Conservation (phyloP, 2,329 filamentous ascomycete genomes). For the Beauveria brongniartii region DNA sequence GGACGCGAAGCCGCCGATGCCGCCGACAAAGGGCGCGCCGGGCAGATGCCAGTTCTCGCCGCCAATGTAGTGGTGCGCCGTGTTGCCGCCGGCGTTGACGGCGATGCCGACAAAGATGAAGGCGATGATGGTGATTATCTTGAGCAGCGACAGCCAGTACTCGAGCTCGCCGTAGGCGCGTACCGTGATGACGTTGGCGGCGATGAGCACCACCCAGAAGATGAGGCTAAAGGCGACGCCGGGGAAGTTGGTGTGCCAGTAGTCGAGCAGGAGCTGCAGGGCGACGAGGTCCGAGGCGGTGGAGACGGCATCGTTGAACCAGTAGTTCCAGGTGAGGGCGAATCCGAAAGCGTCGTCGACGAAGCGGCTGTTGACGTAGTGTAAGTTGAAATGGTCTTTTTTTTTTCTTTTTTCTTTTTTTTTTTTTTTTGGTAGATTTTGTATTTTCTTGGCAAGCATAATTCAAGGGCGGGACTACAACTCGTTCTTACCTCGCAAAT, state of each 20-base stretch:
- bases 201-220: constrained; percentile 48
- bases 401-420: background rate
- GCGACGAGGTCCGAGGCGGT: constrained; percentile 50
- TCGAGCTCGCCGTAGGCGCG: constrained; percentile 35
- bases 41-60: constrained; percentile 49
- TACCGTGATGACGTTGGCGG: constrained; percentile 27
- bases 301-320: constrained; percentile 54
- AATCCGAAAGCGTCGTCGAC: constrained; percentile 48
- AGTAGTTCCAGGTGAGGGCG: constrained; percentile 51
- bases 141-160: constrained; percentile 49
- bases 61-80: constrained; percentile 46
- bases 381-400: background rate
- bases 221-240: constrained; percentile 56
- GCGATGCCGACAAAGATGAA: constrained; percentile 57
- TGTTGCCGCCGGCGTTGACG: constrained; percentile 45
- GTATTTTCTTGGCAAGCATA: no score
- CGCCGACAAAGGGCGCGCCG: constrained; percentile 55
- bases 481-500: constrained; percentile 27
- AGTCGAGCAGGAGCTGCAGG: constrained; percentile 45
- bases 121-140: constrained; percentile 45
- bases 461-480: no score
- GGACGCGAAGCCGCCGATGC: constrained; percentile 57
- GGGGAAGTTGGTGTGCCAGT: constrained; percentile 55
- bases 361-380: constrained; percentile 28
- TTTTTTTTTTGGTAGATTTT: background rate